Base-by-base conservation (phyloP, 2,329 filamentous ascomycete species). In the Claviceps sp. region DNA sequence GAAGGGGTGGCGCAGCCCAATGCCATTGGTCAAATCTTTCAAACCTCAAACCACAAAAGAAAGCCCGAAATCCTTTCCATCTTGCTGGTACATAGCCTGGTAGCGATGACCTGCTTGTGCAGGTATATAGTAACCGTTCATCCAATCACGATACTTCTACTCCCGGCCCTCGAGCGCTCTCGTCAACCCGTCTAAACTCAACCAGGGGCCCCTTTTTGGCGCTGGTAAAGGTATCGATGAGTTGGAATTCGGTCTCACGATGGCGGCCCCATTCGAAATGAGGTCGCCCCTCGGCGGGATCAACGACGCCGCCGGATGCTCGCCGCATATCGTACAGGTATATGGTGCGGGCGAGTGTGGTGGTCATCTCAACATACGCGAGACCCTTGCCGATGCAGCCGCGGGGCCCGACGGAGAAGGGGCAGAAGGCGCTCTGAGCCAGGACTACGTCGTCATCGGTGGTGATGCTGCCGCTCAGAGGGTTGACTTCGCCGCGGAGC, bases 371-470 rank as follows among this genome's bases (percentile, higher is more conserved):
- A 45, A 78, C 73, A 58, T 86, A 84, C 2, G 82, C 82, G 45
- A 86, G 66, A 0, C 76, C 75, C 71, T 86, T 87, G 0, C 84
- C 85, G 51, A 88, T 85, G 61, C 85, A 88, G 2, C 82, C 82
- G 11, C 84, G 70, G 0, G 83, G 80, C 0, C 85, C 85, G 55
- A 86, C 71, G 45, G 77, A 82, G 59, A 88, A 88, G 1, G 87
- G 84, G 55, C 83, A 88, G 66, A 86, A 91, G 0, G 86, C 86
- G 37, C 73, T 75, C 49, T 83, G 77, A 2, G 85, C 83, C 5
- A 70, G 61, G 2, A 72, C 68, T 1, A 79, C 68, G 50, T 79
- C 76, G 1, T 73, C 71, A 52, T 76, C 73, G 5, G 68, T 74
- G 1, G 73, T 72, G 34, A 62, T 58, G 52, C 63, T 64, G 40